A percentile compares a stretch with the other conserved stretches of the same genome.
phyloP scores from a whole-genome alignment of 768 basidiomycete genomes.

The Fomitopsis serialis region DNA sequence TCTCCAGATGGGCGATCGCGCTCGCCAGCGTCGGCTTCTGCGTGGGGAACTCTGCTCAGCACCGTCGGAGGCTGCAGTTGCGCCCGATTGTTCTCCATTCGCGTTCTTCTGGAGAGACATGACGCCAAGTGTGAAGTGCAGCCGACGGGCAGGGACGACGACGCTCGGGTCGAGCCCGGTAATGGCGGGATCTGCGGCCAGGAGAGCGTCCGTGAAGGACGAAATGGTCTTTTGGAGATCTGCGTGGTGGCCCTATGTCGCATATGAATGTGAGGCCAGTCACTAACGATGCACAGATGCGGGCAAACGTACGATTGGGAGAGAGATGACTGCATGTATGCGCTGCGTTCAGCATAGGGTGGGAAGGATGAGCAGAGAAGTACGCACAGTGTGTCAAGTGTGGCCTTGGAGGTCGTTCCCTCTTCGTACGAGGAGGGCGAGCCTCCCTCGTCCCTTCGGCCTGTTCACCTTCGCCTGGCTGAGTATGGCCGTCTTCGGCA shows the following conservation, averaged over 20 bases:
- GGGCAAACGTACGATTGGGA: conserved; percentile 13
- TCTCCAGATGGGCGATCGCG: conserved; percentile 21
- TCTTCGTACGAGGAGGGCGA: not conserved
- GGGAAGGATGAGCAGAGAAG: not conserved
- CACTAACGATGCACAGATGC: not conserved
- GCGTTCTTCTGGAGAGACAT: conserved; percentile 44
- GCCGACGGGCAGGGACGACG: conserved; percentile 46
- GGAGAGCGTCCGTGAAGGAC: conserved; percentile 25
- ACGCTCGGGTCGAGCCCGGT: conserved; percentile 57
- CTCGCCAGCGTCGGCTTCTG: conserved; percentile 13
- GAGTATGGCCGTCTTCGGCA: not conserved
- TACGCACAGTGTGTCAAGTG: conserved; percentile 16
- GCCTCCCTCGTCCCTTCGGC: not conserved
- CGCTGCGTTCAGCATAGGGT: not conserved
- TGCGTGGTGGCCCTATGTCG: conserved; percentile 26
- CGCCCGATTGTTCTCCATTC: not conserved
- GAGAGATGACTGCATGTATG: conserved; percentile 11
- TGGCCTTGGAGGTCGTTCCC: conserved; percentile 5
- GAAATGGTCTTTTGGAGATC: conserved; percentile 21
- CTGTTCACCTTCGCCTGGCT: not conserved
- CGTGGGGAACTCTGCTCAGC: too few species aligned
- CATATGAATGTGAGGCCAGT: not conserved
- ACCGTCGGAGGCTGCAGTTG: too few species aligned
- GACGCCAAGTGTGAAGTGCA: conserved; percentile 73
- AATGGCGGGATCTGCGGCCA: conserved; percentile 25